Evolutionary conservation across 768 basidiomycete species (phyloP).

Genomic region (Boletus speciosus): DNA sequence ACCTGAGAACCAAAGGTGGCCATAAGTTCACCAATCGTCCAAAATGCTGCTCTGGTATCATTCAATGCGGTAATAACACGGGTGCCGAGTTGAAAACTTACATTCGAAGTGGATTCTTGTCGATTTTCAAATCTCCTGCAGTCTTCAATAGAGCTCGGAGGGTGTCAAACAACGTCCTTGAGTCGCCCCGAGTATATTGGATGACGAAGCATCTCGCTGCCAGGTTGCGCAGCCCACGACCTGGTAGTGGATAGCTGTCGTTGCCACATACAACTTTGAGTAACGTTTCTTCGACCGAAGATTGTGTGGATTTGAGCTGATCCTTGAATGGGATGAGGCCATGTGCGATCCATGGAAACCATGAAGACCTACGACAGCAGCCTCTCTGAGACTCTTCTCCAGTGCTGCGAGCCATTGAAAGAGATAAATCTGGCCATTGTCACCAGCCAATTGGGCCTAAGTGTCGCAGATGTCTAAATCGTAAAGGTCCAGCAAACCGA

Average conservation of each 20-base stretch:
- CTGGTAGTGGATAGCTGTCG: constrained; percentile 74
- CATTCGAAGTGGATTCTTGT: constrained; percentile 67
- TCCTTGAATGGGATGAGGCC: constrained; percentile 41
- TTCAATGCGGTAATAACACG: constrained; percentile 1
- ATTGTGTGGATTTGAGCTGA: constrained; percentile 61
- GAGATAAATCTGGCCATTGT: constrained; percentile 78
- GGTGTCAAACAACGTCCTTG: constrained; percentile 82
- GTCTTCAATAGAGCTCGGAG: constrained; percentile 74
- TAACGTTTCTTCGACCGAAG: constrained; percentile 57
- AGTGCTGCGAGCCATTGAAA: constrained; percentile 78
- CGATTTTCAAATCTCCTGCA: constrained; percentile 68
- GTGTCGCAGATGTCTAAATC: constrained; percentile 11
- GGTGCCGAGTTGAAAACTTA: constrained; percentile 33
- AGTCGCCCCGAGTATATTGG: constrained; percentile 78
- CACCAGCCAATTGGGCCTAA: constrained; percentile 65
- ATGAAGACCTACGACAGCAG: constrained; percentile 47
- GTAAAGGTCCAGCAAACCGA: background rate
- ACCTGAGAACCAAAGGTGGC: constrained; percentile 79
- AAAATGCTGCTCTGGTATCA: constrained; percentile 68
- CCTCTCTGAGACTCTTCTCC: constrained; percentile 53
- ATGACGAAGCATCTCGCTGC: constrained; percentile 72
- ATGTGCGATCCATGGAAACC: background rate
- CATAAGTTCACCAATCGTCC: constrained; percentile 89
- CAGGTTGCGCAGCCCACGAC: constrained; percentile 78
- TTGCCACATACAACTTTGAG: constrained; percentile 66